These are phyloP conservation scores for Amesomyces nigricolor DNA, from an alignment of 2,329 filamentous ascomycete genomes.

Conservation along the genomic window DNA sequence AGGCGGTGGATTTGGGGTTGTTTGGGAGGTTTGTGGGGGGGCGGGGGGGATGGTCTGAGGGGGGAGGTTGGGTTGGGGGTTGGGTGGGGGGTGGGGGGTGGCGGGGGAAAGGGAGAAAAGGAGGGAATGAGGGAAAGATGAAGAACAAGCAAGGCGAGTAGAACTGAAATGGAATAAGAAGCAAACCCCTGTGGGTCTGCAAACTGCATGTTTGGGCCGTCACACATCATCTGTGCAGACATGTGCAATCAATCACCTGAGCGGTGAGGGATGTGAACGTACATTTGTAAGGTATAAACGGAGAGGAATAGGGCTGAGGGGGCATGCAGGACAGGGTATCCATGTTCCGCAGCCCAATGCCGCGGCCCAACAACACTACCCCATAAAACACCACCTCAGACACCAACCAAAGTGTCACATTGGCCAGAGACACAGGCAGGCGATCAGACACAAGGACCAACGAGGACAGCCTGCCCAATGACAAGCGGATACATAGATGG, in stretches of 20 bases:
- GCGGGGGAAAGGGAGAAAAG: too few species aligned
- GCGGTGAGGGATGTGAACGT: neutral
- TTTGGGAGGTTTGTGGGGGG: constrained; percentile 37
- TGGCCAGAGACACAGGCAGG: neutral
- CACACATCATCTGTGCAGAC: neutral
- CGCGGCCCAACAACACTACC: neutral
- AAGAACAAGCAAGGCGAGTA: too few species aligned
- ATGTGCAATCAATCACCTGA: neutral
- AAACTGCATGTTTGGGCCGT: neutral
- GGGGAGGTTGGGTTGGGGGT: neutral
- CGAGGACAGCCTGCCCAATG: neutral
- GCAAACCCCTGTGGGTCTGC: neutral
- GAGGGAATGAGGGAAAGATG: too few species aligned
- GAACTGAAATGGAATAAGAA: too few species aligned
- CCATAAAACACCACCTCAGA: neutral
- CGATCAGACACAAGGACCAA: neutral
- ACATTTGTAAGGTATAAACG: too few species aligned
- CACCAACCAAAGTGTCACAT: neutral
- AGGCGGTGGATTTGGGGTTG: constrained; percentile 46
- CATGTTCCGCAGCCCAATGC: neutral
- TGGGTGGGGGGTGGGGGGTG: too few species aligned
- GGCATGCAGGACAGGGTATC: neutral
- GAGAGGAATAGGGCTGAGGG: neutral
- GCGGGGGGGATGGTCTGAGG: constrained; percentile 20
- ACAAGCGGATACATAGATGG: neutral